Conservation (phyloP, 2,329 filamentous ascomycete species). For the Aspergillus thermomutatus region DNA sequence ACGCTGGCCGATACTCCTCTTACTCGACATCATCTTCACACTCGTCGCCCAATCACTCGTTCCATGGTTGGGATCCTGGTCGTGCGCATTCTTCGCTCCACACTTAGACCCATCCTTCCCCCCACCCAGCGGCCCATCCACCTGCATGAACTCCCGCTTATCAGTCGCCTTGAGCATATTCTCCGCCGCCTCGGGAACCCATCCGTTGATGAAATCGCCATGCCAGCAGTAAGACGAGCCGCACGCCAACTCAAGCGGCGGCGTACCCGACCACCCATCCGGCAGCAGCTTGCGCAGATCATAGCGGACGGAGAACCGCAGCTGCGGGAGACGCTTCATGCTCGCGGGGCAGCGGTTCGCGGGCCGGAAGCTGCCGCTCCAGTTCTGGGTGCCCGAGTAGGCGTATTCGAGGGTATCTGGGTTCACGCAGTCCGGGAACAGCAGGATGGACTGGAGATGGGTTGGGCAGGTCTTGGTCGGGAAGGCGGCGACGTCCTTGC, state of each 20-base stretch:
- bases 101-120: neutral
- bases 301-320: constrained; percentile 17
- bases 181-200: constrained; percentile 11
- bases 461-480: constrained; percentile 9
- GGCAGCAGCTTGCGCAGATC: constrained; percentile 10
- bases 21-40: constrained; percentile 10
- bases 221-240: constrained; percentile 9
- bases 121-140: neutral
- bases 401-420: constrained; percentile 5
- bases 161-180: constrained; percentile 11
- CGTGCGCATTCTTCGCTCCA: neutral
- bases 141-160: constrained; percentile 7
- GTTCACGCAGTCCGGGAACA: constrained; percentile 16
- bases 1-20: neutral
- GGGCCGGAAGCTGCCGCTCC: neutral
- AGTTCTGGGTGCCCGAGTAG: constrained; percentile 3
- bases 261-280: constrained; percentile 11
- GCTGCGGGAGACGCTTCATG: constrained; percentile 13
- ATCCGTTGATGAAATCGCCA: constrained; percentile 12
- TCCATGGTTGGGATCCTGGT: constrained; percentile 11
- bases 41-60: constrained; percentile 13
- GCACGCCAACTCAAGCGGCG: constrained; percentile 10
- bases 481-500: constrained; percentile 7
- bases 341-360: constrained; percentile 12
- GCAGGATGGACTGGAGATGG: constrained; percentile 11